Evolutionary conservation across 768 basidiomycete genomes (phyloP).

Genomic region (Auriculariales sp.): DNA sequence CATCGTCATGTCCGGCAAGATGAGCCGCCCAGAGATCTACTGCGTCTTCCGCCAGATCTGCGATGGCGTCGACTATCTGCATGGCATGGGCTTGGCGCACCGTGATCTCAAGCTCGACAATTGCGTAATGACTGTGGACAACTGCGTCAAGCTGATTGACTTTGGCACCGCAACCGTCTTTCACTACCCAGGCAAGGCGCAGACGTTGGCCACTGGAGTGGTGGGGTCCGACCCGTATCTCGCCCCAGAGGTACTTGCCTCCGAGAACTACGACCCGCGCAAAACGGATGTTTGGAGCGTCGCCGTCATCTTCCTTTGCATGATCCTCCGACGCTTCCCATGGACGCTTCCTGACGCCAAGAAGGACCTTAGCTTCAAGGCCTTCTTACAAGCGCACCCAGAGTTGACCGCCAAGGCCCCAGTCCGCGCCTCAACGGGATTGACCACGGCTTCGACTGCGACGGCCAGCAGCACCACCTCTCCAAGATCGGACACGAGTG

Average conservation of each 20-base stretch:
- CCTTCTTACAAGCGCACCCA: conserved; percentile 87
- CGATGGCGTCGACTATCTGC: conserved; percentile 94
- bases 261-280: conserved; percentile 80
- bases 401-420: conserved; percentile 45
- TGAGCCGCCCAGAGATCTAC: conserved; percentile 96
- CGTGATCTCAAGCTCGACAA: conserved; percentile 99
- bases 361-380: conserved; percentile 79
- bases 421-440: conserved; percentile 7
- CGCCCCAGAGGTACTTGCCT: conserved; percentile 82
- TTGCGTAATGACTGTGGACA: conserved; percentile 93
- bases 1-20: conserved; percentile 98
- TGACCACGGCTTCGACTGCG: background rate
- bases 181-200: conserved; percentile 88
- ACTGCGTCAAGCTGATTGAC: conserved; percentile 97
- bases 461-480: conserved; percentile 2
- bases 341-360: conserved; percentile 98
- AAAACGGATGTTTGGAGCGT: conserved; percentile 98
- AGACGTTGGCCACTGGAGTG: conserved; percentile 66
- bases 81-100: conserved; percentile 93
- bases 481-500: background rate
- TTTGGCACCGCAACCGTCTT: conserved; percentile 99
- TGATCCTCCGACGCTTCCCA: conserved; percentile 92
- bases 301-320: conserved; percentile 98
- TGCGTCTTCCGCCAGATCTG: conserved; percentile 99
- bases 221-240: conserved; percentile 98